Percentiles rank a stretch among this genome's conserved stretches.
Evolutionary conservation across 2,329 filamentous ascomycete species (phyloP).

Genomic region (Penicillium sp.): DNA sequence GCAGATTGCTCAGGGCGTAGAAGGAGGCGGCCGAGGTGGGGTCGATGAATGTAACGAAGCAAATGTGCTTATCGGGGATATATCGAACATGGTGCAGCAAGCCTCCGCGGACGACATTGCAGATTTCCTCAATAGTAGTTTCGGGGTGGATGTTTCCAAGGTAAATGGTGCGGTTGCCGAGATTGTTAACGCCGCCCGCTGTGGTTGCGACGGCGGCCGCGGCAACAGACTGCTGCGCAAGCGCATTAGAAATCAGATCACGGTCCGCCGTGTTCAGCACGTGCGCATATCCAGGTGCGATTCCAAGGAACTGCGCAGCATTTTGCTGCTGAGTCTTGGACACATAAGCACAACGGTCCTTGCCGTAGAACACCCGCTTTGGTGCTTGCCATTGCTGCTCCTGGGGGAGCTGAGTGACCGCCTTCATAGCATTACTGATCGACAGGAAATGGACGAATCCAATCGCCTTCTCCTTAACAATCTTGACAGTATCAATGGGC

Average conservation of each 20-base stretch:
- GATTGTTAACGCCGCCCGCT: conserved; percentile 90
- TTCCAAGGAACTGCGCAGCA: conserved; percentile 92
- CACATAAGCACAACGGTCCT: conserved; percentile 95
- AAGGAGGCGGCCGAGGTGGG: conserved; percentile 95
- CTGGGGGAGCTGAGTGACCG: conserved; percentile 88
- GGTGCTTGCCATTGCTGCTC: conserved; percentile 95
- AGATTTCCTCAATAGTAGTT: conserved; percentile 98
- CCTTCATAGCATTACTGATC: conserved; percentile 96
- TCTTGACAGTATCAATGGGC: conserved; percentile 91
- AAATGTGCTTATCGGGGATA: conserved; percentile 99
- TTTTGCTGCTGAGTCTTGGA: conserved; percentile 99
- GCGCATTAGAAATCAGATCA: conserved; percentile 88
- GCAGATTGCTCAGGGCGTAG: conserved; percentile 92
- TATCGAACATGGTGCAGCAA: conserved; percentile 96
- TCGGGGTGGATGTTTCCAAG: conserved; percentile 97
- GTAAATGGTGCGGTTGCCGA: conserved; percentile 95
- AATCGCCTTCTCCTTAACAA: conserved; percentile 95
- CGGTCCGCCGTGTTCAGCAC: conserved; percentile 93
- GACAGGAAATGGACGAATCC: conserved; percentile 96
- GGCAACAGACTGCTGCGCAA: conserved; percentile 94
- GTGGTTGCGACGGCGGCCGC: conserved; percentile 93
- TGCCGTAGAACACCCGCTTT: conserved; percentile 94
- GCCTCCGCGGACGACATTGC: conserved; percentile 93
- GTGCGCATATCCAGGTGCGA: conserved; percentile 91
- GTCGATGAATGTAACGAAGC: conserved; percentile 98